Evolutionary conservation across 345 rosid genomes (phyloP).

Genomic region (Murraya koenigii): DNA sequence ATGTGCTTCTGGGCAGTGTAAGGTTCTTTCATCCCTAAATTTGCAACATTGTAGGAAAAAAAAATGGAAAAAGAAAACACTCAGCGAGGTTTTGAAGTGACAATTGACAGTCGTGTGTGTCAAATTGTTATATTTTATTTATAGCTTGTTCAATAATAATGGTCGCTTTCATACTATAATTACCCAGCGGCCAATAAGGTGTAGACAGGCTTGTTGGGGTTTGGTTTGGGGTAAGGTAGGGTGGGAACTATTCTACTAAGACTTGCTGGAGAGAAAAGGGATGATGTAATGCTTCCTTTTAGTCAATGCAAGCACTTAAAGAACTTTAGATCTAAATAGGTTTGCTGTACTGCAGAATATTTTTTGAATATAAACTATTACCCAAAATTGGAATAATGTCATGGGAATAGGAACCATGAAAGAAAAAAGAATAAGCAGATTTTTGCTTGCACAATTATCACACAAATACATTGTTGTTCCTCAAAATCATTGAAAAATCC

Average conservation of each 20-base stretch:
- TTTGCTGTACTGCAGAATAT: not conserved
- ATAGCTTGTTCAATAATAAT: not conserved
- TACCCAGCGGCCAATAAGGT: not conserved
- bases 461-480: not conserved
- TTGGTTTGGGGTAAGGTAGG: not conserved
- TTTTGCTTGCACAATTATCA: not conserved
- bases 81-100: not conserved
- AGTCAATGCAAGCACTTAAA: not conserved
- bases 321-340: not conserved
- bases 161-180: not conserved
- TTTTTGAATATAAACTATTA: not conserved
- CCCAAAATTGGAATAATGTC: not conserved
- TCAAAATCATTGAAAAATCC: not conserved
- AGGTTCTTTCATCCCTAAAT: conserved; percentile 24
- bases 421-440: conserved; percentile 4
- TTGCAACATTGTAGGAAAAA: no score
- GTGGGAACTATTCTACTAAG: not conserved
- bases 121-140: not conserved
- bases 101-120: not conserved
- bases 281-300: not conserved
- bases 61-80: not conserved
- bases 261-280: not conserved
- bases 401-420: not conserved
- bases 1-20: conserved; percentile 71
- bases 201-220: not conserved